Evolutionary conservation across 1,284 basidiomycete species (phyloP), one percentile per base, ranked within the genome.

Genomic region (Mycosarcoma mackinlayi): DNA sequence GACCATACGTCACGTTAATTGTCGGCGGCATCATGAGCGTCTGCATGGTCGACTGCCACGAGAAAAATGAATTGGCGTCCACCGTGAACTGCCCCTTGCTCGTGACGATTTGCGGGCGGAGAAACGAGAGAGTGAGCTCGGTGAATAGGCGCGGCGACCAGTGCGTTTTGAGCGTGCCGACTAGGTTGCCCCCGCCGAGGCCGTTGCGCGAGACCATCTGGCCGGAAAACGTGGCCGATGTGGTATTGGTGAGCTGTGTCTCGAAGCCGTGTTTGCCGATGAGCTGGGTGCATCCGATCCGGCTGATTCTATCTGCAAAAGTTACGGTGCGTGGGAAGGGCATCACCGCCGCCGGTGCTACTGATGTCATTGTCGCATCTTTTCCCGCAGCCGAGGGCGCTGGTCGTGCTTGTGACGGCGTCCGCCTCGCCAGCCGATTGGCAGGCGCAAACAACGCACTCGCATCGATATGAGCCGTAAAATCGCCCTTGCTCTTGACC

Each of bases 341-440:
- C n/a, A n/a, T n/a, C n/a, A n/a, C n/a, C n/a, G n/a, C 27, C 21
- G 19, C 35, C 8, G 46, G 47, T 7, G 21, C 42, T 1, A 31
- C 93, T 92, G 48, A 86, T 93, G 37, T 23, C 5, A 37, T 3
- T 9, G 11, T 11, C 9, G 37, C 31, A 5, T 25, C 39, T 45
- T 38, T 40, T 8, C 23, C 19, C 18, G 13, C 21, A 8, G 11
- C 34, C 14, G 16, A 24, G 10, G 78, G 84, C 95, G 45, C 87
- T 97, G 0, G 87, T 23, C 27, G 39, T 19, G 49, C 16, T 96
- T 35, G 87, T 94, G 35, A 25, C 95, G 34, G 87, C 94, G 40
- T n/a, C 18, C 30, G 35, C 18, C 46, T 38, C 3, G 94, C 94
- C 8, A 85, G 86, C 40, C 92, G 90, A 84, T 93, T 95, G 91